Conservation (phyloP, 179 eudicot species). For the Drosera spatulata region DNA sequence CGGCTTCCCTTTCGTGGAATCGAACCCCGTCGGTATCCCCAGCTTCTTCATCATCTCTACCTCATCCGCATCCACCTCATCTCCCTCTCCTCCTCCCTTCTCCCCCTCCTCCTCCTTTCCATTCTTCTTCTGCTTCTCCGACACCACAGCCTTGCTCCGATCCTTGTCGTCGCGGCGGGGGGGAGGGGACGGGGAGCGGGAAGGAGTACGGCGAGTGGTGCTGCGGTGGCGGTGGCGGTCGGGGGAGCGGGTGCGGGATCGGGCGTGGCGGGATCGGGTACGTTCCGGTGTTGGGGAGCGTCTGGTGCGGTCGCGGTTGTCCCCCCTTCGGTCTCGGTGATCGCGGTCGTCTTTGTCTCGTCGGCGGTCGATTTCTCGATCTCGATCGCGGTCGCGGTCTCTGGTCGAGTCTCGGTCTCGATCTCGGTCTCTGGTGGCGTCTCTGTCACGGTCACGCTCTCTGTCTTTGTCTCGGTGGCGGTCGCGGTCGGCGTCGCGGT, state of each 20-base stretch:
- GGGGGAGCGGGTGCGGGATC: slow-evolving; percentile 36
- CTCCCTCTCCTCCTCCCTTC: slow-evolving; percentile 9
- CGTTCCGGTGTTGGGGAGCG: slow-evolving; percentile 45
- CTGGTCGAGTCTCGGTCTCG: too few species aligned
- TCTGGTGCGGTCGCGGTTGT: slow-evolving; percentile 9
- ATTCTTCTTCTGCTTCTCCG: slow-evolving; percentile 23
- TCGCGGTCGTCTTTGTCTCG: not conserved
- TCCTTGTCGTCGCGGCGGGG: slow-evolving; percentile 18
- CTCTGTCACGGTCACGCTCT: too few species aligned
- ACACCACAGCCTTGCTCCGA: slow-evolving; percentile 19
- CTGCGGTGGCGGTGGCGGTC: slow-evolving; percentile 30
- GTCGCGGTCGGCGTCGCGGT: too few species aligned
- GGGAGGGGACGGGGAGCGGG: slow-evolving; percentile 27
- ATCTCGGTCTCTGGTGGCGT: too few species aligned
- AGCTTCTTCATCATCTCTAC: slow-evolving; percentile 73
- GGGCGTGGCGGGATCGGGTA: slow-evolving; percentile 35
- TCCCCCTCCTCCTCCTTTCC: slow-evolving; percentile 11
- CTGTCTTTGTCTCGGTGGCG: too few species aligned
- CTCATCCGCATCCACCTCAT: slow-evolving; percentile 29
- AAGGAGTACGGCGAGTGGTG: slow-evolving; percentile 12
- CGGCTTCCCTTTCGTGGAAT: slow-evolving; percentile 68
- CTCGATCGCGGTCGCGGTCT: too few species aligned
- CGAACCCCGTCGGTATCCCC: slow-evolving; percentile 73
- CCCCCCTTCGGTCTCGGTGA: slow-evolving; percentile 23
- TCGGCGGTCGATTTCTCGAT: too few species aligned